Evolutionary conservation across 192 early-diverging fungal genomes (phyloP).

Genomic region (Entomortierella beljakovae): DNA sequence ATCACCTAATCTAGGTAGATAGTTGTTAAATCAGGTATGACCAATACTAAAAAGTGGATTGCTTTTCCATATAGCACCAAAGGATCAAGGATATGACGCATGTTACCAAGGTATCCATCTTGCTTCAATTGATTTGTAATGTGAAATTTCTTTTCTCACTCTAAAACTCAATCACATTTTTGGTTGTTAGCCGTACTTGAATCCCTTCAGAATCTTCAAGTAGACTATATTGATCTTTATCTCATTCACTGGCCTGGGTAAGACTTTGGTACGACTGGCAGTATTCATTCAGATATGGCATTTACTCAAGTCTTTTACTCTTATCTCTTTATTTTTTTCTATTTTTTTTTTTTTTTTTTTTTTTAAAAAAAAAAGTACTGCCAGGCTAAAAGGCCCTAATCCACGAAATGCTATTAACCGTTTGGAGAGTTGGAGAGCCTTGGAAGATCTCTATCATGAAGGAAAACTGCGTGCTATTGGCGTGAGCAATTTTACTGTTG

Average conservation of each 20-base stretch:
- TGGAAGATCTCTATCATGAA: constrained; percentile 70
- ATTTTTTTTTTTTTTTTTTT: constrained; percentile 12
- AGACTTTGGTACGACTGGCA: background rate
- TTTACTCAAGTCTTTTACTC: background rate
- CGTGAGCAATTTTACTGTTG: constrained; percentile 75
- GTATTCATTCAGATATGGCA: no score
- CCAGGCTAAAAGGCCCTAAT: constrained; percentile 52
- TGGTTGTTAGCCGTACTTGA: constrained; percentile 58
- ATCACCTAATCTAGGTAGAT: no score
- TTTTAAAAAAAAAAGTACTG: constrained; percentile 28
- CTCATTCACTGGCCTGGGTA: constrained; percentile 86
- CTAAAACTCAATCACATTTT: background rate
- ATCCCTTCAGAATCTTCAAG: constrained; percentile 67
- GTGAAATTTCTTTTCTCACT: background rate
- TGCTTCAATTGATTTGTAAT: background rate
- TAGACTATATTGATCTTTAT: constrained; percentile 80
- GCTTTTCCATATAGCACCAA: constrained; percentile 65
- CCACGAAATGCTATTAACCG: constrained; percentile 63
- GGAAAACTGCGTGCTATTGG: constrained; percentile 75
- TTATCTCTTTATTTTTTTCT: constrained; percentile 8
- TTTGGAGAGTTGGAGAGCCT: constrained; percentile 68
- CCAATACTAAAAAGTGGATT: no score
- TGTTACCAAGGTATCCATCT: constrained; percentile 60
- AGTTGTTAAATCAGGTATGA: no score
- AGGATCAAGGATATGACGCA: constrained; percentile 73